These are phyloP conservation scores for Aureobasidium sp. DNA, from an alignment of 2,329 filamentous ascomycete genomes.

Conservation along the genomic window DNA sequence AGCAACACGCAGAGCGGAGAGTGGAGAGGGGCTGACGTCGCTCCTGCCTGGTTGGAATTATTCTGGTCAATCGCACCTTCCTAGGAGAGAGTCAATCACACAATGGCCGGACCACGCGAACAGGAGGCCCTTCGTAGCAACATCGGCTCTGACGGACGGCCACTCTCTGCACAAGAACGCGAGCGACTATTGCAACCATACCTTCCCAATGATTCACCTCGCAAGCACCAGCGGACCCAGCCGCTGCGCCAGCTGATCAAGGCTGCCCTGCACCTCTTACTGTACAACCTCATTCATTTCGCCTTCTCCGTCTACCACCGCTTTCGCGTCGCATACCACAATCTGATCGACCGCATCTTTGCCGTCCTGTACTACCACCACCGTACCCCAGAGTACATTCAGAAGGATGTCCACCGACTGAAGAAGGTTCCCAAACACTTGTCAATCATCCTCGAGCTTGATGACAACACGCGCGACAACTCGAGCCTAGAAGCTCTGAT, in stretches of 20 bases:
- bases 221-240: background rate
- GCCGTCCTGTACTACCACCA: constrained; percentile 92
- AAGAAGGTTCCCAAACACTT: constrained; percentile 73
- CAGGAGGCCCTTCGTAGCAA: constrained; percentile 23
- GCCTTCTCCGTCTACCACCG: constrained; percentile 86
- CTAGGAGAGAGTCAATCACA: background rate
- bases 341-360: constrained; percentile 66
- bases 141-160: constrained; percentile 19
- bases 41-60: constrained; percentile 7
- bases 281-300: constrained; percentile 65
- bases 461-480: constrained; percentile 58
- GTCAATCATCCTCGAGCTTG: constrained; percentile 72
- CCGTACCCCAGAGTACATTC: constrained; percentile 85
- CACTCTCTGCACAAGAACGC: constrained; percentile 21
- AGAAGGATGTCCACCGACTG: constrained; percentile 71
- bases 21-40: background rate
- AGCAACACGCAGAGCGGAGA: background rate
- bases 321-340: constrained; percentile 69
- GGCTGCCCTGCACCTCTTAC: constrained; percentile 56
- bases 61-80: background rate
- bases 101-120: constrained; percentile 22
- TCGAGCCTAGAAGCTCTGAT: constrained; percentile 76
- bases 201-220: constrained; percentile 19
- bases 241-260: constrained; percentile 27
- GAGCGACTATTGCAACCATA: constrained; percentile 26